Base-by-base conservation (phyloP, 768 basidiomycete species). In the Inosperma sp. region DNA sequence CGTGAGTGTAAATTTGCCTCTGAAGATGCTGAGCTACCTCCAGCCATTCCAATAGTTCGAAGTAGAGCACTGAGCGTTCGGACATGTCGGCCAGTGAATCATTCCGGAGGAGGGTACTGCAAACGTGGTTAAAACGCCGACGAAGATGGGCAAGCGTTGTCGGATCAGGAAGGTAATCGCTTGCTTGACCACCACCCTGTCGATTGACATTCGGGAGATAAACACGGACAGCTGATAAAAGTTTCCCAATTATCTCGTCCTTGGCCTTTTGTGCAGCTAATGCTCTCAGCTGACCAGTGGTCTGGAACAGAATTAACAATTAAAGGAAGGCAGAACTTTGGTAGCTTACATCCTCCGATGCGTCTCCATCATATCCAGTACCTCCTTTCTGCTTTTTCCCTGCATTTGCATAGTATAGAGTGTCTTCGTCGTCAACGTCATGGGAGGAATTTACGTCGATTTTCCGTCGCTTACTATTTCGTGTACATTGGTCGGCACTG, bases 81-180 rank as follows among this genome's bases (percentile, higher is more conserved):
- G 89, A 91, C 93, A 96, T 95, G 62, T 96, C 94, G 36, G 90
- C 80, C 40, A 97, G 71, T 13, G 94, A 95, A 66, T 96, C 93
- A 59, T 95, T 95, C 54, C 90, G 78, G 33, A 96, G 75, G 34
- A 96, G 80, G 29, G 85, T 81, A 55, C 88, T 92, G 59, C 87
- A 84, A 49, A 96, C 80, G 62, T 83, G 83, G 62, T 93, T 94
- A 72, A 96, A 96, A 27, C 93, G 79, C 56, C 94, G 73, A 34
- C 94, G 82, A 49, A 97, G 83, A 68, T 94, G 94, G 8, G 93
- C 91, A 30, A 97, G 73, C 3, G 93, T 82, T 3, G 92, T 94
- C 2, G 93, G 93, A 60, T 93, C 89, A n/a, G 87, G 84, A 60
- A 93, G 78, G 61, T 89, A 94, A 70, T 97, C 94, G 56, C 90